Evolutionary conservation across 2,329 filamentous ascomycete genomes (phyloP).

Genomic region (Ophiostoma ulmi): DNA sequence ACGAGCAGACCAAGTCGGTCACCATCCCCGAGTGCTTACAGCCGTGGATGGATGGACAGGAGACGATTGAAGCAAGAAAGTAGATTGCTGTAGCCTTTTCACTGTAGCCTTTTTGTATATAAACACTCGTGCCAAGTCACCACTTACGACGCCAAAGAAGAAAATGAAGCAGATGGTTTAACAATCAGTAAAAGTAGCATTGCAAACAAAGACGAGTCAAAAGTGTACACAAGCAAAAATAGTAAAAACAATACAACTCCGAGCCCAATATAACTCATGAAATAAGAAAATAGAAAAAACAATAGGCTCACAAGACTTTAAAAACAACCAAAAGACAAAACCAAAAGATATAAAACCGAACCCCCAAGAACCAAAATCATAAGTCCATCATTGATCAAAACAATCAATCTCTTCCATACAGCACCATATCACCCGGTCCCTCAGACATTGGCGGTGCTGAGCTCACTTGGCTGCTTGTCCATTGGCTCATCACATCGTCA

Average conservation of each 20-base stretch:
- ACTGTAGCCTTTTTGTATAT: neutral
- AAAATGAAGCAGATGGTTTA: neutral
- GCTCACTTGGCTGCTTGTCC: conserved; percentile 33
- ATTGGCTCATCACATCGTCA: conserved; percentile 41
- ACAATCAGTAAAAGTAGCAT: neutral
- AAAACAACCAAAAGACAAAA: conserved; percentile 13
- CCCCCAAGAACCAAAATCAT: neutral
- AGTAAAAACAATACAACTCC: neutral
- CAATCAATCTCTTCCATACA: conserved; percentile 24
- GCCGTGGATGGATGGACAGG: conserved; percentile 75
- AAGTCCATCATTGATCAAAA: too few species aligned
- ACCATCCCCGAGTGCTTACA: conserved; percentile 72
- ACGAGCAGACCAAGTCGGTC: conserved; percentile 62
- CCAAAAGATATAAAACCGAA: neutral
- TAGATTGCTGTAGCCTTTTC: neutral
- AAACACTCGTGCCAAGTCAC: neutral
- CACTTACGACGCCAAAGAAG: neutral
- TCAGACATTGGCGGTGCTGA: conserved; percentile 27
- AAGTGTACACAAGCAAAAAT: neutral
- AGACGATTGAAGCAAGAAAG: conserved; percentile 52
- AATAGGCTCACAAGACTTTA: neutral
- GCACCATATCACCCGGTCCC: conserved; percentile 29
- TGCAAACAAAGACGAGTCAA: neutral
- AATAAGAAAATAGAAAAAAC: neutral
- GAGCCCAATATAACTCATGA: neutral